These are phyloP conservation scores for Ophiostoma fasciatum DNA, from an alignment of 2,329 filamentous ascomycete genomes.

Conservation along the genomic window DNA sequence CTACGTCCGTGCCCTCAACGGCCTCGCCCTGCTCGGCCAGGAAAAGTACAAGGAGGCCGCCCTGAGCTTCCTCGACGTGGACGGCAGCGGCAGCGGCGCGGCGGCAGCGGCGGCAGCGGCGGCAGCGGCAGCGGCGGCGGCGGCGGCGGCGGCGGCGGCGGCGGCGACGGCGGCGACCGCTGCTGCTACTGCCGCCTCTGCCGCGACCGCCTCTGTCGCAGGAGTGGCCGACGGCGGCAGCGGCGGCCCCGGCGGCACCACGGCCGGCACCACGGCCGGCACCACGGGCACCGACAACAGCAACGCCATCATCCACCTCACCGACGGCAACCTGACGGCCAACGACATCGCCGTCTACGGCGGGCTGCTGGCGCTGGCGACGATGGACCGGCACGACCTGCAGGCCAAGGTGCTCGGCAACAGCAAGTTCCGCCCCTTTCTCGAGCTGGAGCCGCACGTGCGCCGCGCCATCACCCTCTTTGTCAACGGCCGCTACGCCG, in stretches of 20 bases:
- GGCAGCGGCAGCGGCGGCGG: too few species aligned
- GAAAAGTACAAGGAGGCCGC: conserved; percentile 49
- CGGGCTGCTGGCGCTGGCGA: conserved; percentile 75
- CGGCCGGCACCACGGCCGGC: too few species aligned
- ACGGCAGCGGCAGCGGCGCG: conserved; percentile 26
- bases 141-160: too few species aligned
- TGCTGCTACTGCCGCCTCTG: too few species aligned
- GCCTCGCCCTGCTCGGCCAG: conserved; percentile 34
- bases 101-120: conserved; percentile 19
- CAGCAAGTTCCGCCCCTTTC: conserved; percentile 63
- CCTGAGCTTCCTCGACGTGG: conserved; percentile 49
- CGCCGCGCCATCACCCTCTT: conserved; percentile 83
- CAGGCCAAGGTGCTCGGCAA: conserved; percentile 68
- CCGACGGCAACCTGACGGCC: conserved; percentile 51
- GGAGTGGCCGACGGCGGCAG: too few species aligned
- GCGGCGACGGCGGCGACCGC: too few species aligned
- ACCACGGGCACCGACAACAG: neutral
- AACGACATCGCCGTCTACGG: conserved; percentile 92
- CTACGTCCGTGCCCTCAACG: conserved; percentile 35
- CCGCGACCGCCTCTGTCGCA: too few species aligned
- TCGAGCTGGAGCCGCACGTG: conserved; percentile 88
- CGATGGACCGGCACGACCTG: conserved; percentile 67
- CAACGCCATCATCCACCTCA: conserved; percentile 38
- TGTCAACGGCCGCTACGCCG: conserved; percentile 77
- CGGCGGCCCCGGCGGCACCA: too few species aligned